Evolutionary conservation across 495 filamentous ascomycete species (phyloP).

Genomic region (Terfezia boudieri): DNA sequence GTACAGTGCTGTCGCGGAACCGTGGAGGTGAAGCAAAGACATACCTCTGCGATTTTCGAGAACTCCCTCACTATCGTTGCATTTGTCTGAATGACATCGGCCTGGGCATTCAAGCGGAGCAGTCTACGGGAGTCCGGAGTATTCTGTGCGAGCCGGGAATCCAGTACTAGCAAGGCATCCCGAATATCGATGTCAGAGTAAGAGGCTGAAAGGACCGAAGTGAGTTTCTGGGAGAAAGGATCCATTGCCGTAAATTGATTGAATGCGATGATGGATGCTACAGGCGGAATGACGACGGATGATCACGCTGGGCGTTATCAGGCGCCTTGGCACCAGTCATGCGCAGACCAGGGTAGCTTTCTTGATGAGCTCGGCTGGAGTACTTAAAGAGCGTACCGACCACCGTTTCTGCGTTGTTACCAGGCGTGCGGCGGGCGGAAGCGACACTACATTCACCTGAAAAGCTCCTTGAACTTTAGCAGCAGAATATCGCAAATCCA

Average conservation of each 20-base stretch:
- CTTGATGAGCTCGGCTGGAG: no score
- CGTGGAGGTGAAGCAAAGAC: background rate
- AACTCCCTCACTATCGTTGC: slow-evolving; percentile 78
- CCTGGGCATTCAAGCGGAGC: slow-evolving; percentile 65
- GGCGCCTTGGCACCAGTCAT: no score
- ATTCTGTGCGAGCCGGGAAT: slow-evolving; percentile 48
- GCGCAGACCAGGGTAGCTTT: no score
- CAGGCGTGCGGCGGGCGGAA: no score
- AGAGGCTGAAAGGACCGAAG: slow-evolving; percentile 68
- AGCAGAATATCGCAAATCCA: no score
- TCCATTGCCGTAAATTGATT: slow-evolving; percentile 19
- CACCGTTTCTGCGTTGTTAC: no score
- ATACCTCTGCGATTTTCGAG: slow-evolving; percentile 71
- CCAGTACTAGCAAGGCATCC: slow-evolving; percentile 58
- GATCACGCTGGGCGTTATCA: no score
- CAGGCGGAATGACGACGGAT: no score
- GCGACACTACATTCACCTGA: no score
- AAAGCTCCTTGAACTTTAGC: no score
- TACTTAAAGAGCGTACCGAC: no score
- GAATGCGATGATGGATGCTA: no score
- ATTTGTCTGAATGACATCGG: slow-evolving; percentile 85
- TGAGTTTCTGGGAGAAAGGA: slow-evolving; percentile 50
- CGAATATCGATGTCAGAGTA: slow-evolving; percentile 85
- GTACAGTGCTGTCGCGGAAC: background rate
- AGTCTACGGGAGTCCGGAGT: slow-evolving; percentile 58